These are phyloP conservation scores for Malus hybrid DNA, from an alignment of 331 rosid species.

Conservation along the genomic window DNA sequence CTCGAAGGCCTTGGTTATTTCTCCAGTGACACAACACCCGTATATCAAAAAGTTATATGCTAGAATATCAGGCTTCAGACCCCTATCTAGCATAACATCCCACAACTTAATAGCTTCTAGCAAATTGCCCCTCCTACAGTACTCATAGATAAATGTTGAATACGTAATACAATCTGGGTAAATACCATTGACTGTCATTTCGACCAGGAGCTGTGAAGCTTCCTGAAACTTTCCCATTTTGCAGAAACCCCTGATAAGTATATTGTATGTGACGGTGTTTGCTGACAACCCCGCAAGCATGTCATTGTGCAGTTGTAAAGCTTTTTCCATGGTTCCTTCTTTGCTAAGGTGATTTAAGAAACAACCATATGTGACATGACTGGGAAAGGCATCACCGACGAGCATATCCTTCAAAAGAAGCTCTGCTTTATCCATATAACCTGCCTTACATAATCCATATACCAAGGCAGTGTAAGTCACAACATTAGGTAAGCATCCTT, in stretches of 20 bases:
- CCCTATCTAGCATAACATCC: constrained; percentile 67
- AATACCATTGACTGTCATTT: constrained; percentile 57
- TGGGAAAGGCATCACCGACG: constrained; percentile 38
- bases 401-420: constrained; percentile 57
- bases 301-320: constrained; percentile 56
- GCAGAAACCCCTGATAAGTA: constrained; percentile 79
- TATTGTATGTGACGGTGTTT: constrained; percentile 67
- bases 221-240: constrained; percentile 64
- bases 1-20: constrained; percentile 55
- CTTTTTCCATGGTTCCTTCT: constrained; percentile 74
- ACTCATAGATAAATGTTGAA: constrained; percentile 74
- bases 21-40: constrained; percentile 83
- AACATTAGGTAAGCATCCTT: constrained; percentile 68
- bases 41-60: constrained; percentile 69
- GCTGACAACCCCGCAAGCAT: constrained; percentile 61
- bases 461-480: constrained; percentile 81
- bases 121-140: constrained; percentile 60
- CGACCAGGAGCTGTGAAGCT: constrained; percentile 55
- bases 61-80: constrained; percentile 64
- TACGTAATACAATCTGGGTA: constrained; percentile 79
- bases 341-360: constrained; percentile 59
- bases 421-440: constrained; percentile 59
- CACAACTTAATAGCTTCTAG: constrained; percentile 59
- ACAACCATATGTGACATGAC: constrained; percentile 69
- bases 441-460: constrained; percentile 78